Conservation (phyloP, 2,329 filamentous ascomycete species). For the Sclerotinia spermophila region DNA sequence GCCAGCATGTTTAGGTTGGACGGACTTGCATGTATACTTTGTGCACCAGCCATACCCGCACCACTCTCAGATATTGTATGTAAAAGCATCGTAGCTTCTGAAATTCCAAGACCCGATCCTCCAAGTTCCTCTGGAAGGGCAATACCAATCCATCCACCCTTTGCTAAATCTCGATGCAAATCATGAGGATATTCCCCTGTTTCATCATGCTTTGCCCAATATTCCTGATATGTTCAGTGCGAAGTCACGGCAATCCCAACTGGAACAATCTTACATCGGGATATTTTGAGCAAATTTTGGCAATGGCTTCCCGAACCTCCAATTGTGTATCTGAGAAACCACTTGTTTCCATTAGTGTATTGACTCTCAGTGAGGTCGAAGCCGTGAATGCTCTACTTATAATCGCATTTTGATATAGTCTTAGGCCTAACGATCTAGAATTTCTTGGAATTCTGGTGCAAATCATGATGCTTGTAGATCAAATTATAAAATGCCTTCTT, state of each 20-base stretch:
- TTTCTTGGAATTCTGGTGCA: not conserved
- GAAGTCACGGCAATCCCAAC: not conserved
- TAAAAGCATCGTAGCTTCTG: constrained; percentile 83
- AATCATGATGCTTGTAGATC: constrained; percentile 1
- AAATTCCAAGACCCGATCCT: constrained; percentile 71
- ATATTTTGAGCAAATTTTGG: constrained; percentile 65
- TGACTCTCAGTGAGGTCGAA: constrained; percentile 24
- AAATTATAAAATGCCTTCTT: not conserved
- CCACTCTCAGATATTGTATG: constrained; percentile 75
- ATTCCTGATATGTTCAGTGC: constrained; percentile 43
- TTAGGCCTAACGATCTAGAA: not conserved
- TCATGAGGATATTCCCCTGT: constrained; percentile 68
- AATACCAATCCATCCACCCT: constrained; percentile 78
- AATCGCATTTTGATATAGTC: not conserved
- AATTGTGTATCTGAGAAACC: constrained; percentile 72
- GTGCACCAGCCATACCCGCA: constrained; percentile 71
- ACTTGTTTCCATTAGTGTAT: constrained; percentile 63
- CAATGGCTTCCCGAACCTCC: constrained; percentile 66
- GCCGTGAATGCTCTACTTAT: constrained; percentile 25
- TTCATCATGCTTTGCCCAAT: constrained; percentile 74
- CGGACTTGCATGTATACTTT: constrained; percentile 55
- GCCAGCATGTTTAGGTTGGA: not conserved
- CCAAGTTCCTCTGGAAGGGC: constrained; percentile 72
- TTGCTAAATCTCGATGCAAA: constrained; percentile 70
- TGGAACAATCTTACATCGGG: constrained; percentile 48